These are phyloP conservation scores for Metschnikowia aberdeeniae DNA, from an alignment of 805 yeast species.

Conservation along the genomic window DNA sequence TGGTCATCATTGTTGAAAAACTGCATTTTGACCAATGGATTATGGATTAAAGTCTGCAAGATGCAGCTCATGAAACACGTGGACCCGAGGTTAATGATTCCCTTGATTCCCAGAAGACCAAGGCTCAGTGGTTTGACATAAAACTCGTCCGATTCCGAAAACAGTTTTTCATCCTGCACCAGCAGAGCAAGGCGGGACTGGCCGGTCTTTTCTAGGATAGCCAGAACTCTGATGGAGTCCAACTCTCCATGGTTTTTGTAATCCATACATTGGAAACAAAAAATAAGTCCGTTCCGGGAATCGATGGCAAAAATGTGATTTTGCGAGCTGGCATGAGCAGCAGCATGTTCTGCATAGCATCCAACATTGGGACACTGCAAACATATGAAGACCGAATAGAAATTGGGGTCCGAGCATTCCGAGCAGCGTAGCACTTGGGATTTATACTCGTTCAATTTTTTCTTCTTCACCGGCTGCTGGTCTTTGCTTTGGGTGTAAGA, in stretches of 20 bases:
- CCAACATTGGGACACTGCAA: slow-evolving; percentile 77
- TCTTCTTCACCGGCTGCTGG: slow-evolving; percentile 32
- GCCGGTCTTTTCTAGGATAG: slow-evolving; percentile 1
- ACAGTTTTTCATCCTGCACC: slow-evolving; percentile 4
- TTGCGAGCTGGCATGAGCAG: slow-evolving; percentile 28
- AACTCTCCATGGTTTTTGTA: slow-evolving; percentile 60
- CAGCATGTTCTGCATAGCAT: slow-evolving; percentile 46
- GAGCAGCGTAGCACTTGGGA: slow-evolving; percentile 47
- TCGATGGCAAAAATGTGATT: slow-evolving; percentile 51
- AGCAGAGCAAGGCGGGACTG: slow-evolving; percentile 2
- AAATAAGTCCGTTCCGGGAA: slow-evolving; percentile 60
- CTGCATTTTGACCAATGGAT: slow-evolving; percentile 77
- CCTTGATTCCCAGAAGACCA: slow-evolving; percentile 76
- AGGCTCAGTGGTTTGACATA: slow-evolving; percentile 42
- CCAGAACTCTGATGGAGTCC: slow-evolving; percentile 45
- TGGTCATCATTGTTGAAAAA: slow-evolving; percentile 72
- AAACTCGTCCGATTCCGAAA: not conserved
- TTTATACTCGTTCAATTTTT: slow-evolving; percentile 38
- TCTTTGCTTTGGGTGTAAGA: slow-evolving; percentile 34
- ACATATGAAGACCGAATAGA: slow-evolving; percentile 54
- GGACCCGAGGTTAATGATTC: slow-evolving; percentile 91
- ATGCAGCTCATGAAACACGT: slow-evolving; percentile 96
- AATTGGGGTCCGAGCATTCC: slow-evolving; percentile 42
- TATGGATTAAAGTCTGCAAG: slow-evolving; percentile 85
- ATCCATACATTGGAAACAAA: slow-evolving; percentile 76